Base-by-base conservation (phyloP, 2,329 filamentous ascomycete species). In the Tolypocladium endophyticum region DNA sequence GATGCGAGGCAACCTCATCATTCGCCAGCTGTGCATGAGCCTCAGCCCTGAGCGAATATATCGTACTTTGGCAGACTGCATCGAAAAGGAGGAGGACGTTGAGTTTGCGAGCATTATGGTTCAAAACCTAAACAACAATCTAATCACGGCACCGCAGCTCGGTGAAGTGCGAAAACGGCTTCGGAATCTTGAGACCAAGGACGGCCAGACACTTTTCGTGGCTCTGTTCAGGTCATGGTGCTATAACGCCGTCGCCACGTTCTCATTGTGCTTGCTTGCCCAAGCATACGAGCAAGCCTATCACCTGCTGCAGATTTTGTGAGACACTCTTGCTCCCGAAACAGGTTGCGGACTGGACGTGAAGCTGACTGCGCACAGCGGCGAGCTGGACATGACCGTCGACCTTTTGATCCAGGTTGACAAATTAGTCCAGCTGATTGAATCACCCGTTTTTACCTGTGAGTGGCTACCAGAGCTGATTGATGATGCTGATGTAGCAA, bases 81-180 rank as follows among this genome's bases (percentile, higher is more conserved):
- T 99, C 12, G 94, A 97, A 73, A 96, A 92, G 70, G 94, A 99
- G 72, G 94, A 97, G 75, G 94, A 99, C 71, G 86, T 99, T 50
- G 95, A 99, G 72, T 99, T 99, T 74, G 93, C 94, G 20, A 97
- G 93, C 71, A 97, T 99, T 67, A 99, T 99, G 94, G 92, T 99
- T 36, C 94, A 99, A 72, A 97, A 97, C 68, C 81, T 99, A 58
- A 99, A 99, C 77, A 99, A 99, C 73, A 99, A 99, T 68, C 86
- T 99, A 59, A 97, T 99, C 65, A 99, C 95, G 1, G 94, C 95
- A 0, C 94, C 95, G 0, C 92, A 99, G 73, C 79, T 99, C 36
- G 86, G 90, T 1, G 95, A 97, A 66, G 80, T 99, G 63, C 86
- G 94, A 54, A 97, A 96, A 72, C 81, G 94, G 52, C 77, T 99